These are phyloP conservation scores for Calvatia gigantea DNA, from an alignment of 768 basidiomycete genomes.

Conservation along the genomic window DNA sequence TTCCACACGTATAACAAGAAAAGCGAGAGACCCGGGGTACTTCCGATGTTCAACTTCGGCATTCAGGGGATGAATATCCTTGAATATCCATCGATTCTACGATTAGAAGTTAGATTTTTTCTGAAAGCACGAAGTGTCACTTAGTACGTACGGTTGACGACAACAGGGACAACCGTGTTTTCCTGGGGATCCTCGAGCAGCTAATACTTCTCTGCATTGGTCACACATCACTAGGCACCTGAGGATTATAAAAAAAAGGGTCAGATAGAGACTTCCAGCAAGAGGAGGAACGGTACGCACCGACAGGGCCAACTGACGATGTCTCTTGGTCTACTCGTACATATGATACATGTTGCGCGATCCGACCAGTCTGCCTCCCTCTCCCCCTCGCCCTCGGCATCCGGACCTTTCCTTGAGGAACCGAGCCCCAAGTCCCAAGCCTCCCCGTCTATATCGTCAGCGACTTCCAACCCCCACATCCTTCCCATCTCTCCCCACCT, in stretches of 20 bases:
- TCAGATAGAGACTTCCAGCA: conserved; percentile 16
- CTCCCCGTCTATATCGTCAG: conserved; percentile 20
- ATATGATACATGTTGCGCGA: conserved; percentile 57
- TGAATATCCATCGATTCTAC: conserved; percentile 52
- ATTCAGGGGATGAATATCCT: conserved; percentile 55
- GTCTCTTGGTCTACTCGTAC: conserved; percentile 62
- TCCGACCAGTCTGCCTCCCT: conserved; percentile 19
- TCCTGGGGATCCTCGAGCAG: conserved; percentile 47
- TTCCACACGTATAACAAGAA: background rate
- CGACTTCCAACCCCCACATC: conserved; percentile 15
- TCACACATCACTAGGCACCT: conserved; percentile 65
- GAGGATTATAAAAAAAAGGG: background rate
- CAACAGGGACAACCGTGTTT: conserved; percentile 70
- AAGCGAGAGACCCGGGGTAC: too few species aligned
- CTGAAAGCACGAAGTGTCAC: background rate
- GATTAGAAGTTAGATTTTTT: background rate
- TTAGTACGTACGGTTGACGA: conserved; percentile 38
- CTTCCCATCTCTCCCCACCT: conserved; percentile 8
- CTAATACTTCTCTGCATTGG: conserved; percentile 58
- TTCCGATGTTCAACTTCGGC: too few species aligned
- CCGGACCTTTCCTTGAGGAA: background rate
- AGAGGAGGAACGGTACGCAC: conserved; percentile 30
- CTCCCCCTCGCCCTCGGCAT: conserved; percentile 5
- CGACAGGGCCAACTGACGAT: conserved; percentile 87
- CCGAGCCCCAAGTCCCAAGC: conserved; percentile 12